phyloP scores from a whole-genome alignment of 2,329 filamentous ascomycete genomes.

The Neocatenulostroma microsporum region DNA sequence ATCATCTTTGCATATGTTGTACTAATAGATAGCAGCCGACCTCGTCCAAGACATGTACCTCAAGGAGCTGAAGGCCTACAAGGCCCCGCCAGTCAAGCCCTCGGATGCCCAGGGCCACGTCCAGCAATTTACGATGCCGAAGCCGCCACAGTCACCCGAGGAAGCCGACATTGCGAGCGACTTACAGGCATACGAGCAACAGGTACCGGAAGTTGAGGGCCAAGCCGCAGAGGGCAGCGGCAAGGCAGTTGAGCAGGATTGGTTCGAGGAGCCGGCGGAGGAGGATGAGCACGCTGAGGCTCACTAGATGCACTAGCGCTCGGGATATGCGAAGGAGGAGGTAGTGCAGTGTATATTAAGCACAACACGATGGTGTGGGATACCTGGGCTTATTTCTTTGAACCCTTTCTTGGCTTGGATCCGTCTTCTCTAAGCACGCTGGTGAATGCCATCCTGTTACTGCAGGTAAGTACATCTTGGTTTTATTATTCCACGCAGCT shows the following conservation, averaged over 20 bases:
- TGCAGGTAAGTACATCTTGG: too few species aligned
- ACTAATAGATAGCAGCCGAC: slow-evolving; percentile 57
- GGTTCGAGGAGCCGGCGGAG: slow-evolving; percentile 41
- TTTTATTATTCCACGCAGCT: too few species aligned
- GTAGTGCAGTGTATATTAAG: background rate
- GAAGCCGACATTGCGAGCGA: slow-evolving; percentile 87
- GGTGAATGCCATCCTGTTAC: too few species aligned
- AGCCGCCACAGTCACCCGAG: slow-evolving; percentile 80
- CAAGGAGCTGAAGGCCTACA: slow-evolving; percentile 92
- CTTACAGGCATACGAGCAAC: slow-evolving; percentile 88
- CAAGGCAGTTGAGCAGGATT: slow-evolving; percentile 57
- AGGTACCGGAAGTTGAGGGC: slow-evolving; percentile 91
- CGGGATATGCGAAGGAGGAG: background rate
- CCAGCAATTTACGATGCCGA: slow-evolving; percentile 74
- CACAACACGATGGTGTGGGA: too few species aligned
- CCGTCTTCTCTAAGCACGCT: too few species aligned
- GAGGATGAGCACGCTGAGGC: slow-evolving; percentile 16
- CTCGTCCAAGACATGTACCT: slow-evolving; percentile 97
- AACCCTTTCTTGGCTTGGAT: too few species aligned
- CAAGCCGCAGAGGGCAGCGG: slow-evolving; percentile 58
- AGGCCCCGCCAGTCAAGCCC: slow-evolving; percentile 73
- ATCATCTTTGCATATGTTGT: background rate
- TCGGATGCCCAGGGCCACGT: slow-evolving; percentile 85
- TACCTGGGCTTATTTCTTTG: too few species aligned
- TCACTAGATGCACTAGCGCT: slow-evolving; percentile 9